Base-by-base conservation (phyloP, 1,284 basidiomycete species). In the Puccinia triticina region DNA sequence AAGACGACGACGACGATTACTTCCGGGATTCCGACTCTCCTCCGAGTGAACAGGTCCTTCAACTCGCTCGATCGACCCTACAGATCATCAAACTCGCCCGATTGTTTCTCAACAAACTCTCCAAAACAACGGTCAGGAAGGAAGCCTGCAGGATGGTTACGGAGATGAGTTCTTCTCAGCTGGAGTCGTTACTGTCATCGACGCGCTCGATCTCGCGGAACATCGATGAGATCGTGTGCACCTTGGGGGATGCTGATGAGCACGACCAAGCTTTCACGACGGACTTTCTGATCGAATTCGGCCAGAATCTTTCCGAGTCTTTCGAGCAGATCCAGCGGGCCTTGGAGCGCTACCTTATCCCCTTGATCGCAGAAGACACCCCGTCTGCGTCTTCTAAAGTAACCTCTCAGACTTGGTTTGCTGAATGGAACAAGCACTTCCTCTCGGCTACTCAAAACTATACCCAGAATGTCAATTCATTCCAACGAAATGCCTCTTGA, bases 121-220 rank as follows among this genome's bases (percentile, higher is more conserved):
- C 34, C 12, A 66, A 66, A 34, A 40, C 34, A 18, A 40, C 61
- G 34, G 23, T 14, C 18, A 23, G 21, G 7, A 66, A 37, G 61
- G 34, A 66, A 34, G 2, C 14, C 7, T 66, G 34, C 34, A 32
- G 11, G 2, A 10, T 34, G 32, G 29, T 29, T 5, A 66, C 32
- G 61, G 61, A 66, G 61, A 66, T 66, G 61, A 66, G 61, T 29
- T 66, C 61, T 34, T 40, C 34, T 40, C 34, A 66, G 23, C 61
- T 66, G 1, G 34, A 66, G 34, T 21, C 32, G 2, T 7, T 66
- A 40, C 34, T 66, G 5, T 2, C 8, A 1, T 34, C 18, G 11
- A 66, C 61, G 26, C 8, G 34, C 18, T 40, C 61, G 61, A 66
- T 66, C 32, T 66, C 61, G 1, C 61, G 2, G 7, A 1, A 16